Evolutionary conservation across 257 asterid genomes (phyloP).

Genomic region (Jasminum sambac): DNA sequence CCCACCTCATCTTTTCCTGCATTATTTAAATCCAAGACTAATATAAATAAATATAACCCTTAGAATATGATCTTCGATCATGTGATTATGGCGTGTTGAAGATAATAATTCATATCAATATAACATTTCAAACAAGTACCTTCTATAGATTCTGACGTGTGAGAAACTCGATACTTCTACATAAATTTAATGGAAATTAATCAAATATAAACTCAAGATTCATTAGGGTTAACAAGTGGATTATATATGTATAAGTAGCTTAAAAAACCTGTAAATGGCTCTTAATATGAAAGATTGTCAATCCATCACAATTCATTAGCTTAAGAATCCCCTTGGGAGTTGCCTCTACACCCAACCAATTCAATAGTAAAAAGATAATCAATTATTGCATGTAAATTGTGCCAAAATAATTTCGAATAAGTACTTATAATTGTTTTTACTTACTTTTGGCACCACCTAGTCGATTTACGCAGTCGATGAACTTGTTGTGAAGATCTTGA

Average conservation of each 20-base stretch:
- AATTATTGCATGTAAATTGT: not conserved
- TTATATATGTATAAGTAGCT: not conserved
- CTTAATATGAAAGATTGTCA: constrained; percentile 53
- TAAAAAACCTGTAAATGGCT: constrained; percentile 55
- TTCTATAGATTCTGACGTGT: constrained; percentile 24
- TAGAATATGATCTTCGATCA: too few species aligned
- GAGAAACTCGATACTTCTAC: constrained; percentile 42
- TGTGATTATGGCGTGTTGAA: too few species aligned
- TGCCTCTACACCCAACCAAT: constrained; percentile 42
- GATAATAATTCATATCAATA: too few species aligned
- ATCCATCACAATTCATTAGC: constrained; percentile 48
- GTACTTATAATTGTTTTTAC: constrained; percentile 4
- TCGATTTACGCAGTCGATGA: constrained; percentile 36
- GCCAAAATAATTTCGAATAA: too few species aligned
- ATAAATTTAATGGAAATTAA: not conserved
- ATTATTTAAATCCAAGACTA: constrained; percentile 5
- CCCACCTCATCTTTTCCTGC: constrained; percentile 27
- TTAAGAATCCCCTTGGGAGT: constrained; percentile 54
- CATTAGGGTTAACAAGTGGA: not conserved
- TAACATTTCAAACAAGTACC: constrained; percentile 26
- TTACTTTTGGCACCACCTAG: constrained; percentile 61
- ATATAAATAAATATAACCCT: too few species aligned
- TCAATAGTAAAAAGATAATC: not conserved
- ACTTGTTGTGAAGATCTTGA: constrained; percentile 46
- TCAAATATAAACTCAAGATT: not conserved